Evolutionary conservation across 768 basidiomycete species (phyloP).

Genomic region (Aureoboletus auriporus): DNA sequence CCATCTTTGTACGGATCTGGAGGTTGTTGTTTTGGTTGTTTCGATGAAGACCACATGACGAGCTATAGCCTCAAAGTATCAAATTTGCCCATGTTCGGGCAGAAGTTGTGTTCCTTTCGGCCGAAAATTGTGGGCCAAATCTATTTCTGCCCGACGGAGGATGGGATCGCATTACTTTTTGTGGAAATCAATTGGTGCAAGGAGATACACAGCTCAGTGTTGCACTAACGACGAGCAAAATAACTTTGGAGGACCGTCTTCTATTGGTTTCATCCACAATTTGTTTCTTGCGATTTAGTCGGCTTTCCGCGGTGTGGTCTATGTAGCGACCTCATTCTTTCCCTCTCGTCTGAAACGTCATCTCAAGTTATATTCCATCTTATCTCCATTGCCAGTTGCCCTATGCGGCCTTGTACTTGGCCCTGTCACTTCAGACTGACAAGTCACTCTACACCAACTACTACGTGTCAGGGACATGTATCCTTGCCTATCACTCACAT

Average conservation of each 20-base stretch:
- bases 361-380: constrained; percentile 2
- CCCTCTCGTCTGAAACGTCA: constrained; percentile 8
- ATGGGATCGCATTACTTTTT: not conserved
- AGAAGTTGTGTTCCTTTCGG: constrained; percentile 4
- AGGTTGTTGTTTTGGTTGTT: constrained; percentile 9
- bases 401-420: not conserved
- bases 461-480: not conserved
- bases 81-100: constrained; percentile 14
- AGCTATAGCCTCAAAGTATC: not conserved
- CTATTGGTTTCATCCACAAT: constrained; percentile 10
- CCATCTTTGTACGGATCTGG: constrained; percentile 11
- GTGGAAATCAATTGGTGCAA: not conserved
- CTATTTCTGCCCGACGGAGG: constrained; percentile 1
- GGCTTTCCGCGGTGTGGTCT: constrained; percentile 21
- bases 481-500: not conserved
- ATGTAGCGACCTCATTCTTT: not conserved
- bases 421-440: constrained; percentile 2
- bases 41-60: constrained; percentile 13
- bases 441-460: not conserved
- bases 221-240: constrained; percentile 7
- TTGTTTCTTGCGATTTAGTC: constrained; percentile 17
- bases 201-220: constrained; percentile 4
- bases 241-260: not conserved
- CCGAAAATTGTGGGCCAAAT: constrained; percentile 3
- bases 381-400: constrained; percentile 5